A percentile compares a stretch with the other conserved stretches of the same genome.
Conservation (phyloP, 1,284 basidiomycete species). For the Puccinia polysora region DNA sequence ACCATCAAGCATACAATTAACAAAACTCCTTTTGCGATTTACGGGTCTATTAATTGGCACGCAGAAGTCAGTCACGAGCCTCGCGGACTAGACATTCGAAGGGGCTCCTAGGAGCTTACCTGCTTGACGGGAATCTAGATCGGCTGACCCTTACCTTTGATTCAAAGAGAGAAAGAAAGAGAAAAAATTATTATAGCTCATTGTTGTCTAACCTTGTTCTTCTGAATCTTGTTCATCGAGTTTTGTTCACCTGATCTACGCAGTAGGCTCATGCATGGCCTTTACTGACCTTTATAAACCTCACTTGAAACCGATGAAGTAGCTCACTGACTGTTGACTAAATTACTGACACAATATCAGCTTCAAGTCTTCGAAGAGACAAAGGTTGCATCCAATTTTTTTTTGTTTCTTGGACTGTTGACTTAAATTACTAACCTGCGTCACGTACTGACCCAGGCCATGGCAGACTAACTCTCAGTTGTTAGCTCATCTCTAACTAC, state of each 20-base stretch:
- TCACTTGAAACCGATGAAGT: constrained; percentile 21
- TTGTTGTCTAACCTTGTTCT: constrained; percentile 22
- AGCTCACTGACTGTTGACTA: constrained; percentile 12
- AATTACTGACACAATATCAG: constrained; percentile 16
- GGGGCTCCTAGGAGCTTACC: constrained; percentile 2
- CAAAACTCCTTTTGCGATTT: neutral
- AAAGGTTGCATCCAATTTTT: constrained; percentile 29
- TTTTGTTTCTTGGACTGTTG: neutral
- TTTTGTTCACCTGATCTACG: constrained; percentile 12
- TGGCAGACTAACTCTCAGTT: neutral
- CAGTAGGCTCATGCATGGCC: constrained; percentile 3
- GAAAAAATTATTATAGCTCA: no score
- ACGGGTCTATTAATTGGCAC: neutral
- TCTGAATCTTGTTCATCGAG: constrained; percentile 29
- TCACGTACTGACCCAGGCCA: neutral
- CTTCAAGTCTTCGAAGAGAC: constrained; percentile 13
- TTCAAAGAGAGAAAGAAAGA: constrained; percentile 2
- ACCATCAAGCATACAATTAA: neutral
- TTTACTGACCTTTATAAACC: constrained; percentile 31
- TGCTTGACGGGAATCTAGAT: neutral
- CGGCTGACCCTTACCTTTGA: constrained; percentile 18
- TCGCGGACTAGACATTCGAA: neutral
- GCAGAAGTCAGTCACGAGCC: neutral
- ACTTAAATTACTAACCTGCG: constrained; percentile 15
- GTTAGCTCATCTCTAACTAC: constrained; percentile 1